Evolutionary conservation across 225 moss, liverwort and hornwort genomes (phyloP).

Genomic region (Polytrichum commune): DNA sequence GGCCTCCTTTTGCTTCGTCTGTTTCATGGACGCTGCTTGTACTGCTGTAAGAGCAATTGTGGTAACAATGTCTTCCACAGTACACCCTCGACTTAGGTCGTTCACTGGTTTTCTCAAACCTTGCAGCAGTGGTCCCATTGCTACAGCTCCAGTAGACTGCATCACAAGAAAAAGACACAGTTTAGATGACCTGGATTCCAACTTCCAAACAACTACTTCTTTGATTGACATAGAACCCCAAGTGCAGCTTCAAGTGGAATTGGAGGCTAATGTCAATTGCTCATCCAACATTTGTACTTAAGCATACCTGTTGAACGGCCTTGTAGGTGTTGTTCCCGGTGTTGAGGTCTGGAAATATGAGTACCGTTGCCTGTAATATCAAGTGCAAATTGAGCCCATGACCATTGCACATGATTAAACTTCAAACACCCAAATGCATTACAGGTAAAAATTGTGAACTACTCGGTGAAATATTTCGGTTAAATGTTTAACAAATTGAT

Average conservation of each 20-base stretch:
- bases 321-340: slow-evolving; percentile 97
- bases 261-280: too few species aligned
- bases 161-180: neutral
- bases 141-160: slow-evolving; percentile 86
- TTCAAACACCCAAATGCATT: too few species aligned
- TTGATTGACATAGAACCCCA: too few species aligned
- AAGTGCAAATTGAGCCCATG: too few species aligned
- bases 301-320: slow-evolving; percentile 86
- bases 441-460: too few species aligned
- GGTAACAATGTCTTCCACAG: slow-evolving; percentile 75
- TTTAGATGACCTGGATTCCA: neutral
- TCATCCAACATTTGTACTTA: neutral
- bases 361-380: slow-evolving; percentile 69
- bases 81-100: slow-evolving; percentile 92
- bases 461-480: too few species aligned
- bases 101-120: slow-evolving; percentile 90
- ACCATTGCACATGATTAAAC: too few species aligned
- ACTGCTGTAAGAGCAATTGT: slow-evolving; percentile 93
- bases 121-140: slow-evolving; percentile 83
- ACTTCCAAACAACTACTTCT: too few species aligned
- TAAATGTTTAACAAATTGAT: too few species aligned
- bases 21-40: slow-evolving; percentile 67
- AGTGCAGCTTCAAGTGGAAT: too few species aligned
- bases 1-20: slow-evolving; percentile 14
- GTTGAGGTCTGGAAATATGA: slow-evolving; percentile 89